Percentiles rank a stretch among this genome's conserved stretches.
phyloP scores from a whole-genome alignment of 257 asterid genomes.

The Solanum chiquidenum region DNA sequence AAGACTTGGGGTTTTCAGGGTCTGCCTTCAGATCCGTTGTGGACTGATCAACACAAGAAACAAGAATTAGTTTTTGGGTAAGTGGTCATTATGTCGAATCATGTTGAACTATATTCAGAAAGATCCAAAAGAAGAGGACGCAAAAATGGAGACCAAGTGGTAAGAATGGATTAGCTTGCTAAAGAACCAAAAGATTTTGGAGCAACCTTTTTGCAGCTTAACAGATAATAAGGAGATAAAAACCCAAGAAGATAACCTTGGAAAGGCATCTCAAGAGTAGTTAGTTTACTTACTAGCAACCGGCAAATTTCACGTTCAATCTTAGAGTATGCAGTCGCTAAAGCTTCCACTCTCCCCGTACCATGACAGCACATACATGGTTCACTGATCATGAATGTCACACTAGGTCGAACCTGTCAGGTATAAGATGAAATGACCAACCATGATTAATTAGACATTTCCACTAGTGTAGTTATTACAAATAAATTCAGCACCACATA shows the following conservation, averaged over 20 bases:
- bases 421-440: neutral
- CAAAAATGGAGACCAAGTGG: neutral
- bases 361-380: constrained; percentile 91
- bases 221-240: neutral
- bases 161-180: neutral
- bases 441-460: neutral
- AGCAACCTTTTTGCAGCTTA: neutral
- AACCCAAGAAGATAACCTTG: neutral
- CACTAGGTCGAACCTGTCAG: constrained; percentile 92
- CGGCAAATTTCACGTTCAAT: constrained; percentile 89
- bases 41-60: constrained; percentile 43
- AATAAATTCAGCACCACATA: constrained; percentile 13
- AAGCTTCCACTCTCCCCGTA: constrained; percentile 92
- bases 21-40: constrained; percentile 57
- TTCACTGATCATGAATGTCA: constrained; percentile 89
- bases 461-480: neutral
- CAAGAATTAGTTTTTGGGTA: neutral
- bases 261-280: neutral
- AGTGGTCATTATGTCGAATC: neutral
- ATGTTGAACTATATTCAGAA: neutral
- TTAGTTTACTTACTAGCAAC: constrained; percentile 20
- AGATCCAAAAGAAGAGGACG: neutral
- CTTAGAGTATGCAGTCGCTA: constrained; percentile 88
- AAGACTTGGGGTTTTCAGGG: constrained; percentile 66
- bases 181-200: neutral